phyloP scores from a whole-genome alignment of 2,329 filamentous ascomycete species.

The Verticillium albo-atrum region DNA sequence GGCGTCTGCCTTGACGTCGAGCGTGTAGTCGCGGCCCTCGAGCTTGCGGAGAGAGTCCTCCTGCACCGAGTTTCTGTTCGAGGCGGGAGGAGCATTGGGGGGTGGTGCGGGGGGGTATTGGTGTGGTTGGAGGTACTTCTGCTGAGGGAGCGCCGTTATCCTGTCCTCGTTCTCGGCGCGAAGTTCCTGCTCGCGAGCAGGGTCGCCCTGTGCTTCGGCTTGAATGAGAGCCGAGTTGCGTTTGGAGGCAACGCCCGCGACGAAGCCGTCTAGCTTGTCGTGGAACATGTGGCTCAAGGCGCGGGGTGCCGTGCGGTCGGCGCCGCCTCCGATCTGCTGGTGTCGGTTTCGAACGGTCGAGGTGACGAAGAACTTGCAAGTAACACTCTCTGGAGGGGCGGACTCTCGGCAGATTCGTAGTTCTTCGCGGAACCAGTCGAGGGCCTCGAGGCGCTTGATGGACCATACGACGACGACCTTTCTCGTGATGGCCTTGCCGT shows the following conservation, averaged over 20 bases:
- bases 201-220: conserved; percentile 74
- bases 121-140: conserved; percentile 58
- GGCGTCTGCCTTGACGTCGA: conserved; percentile 32
- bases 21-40: conserved; percentile 43
- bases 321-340: conserved; percentile 9
- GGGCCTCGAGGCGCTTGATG: conserved; percentile 81
- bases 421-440: conserved; percentile 98
- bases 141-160: conserved; percentile 74
- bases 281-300: conserved; percentile 74
- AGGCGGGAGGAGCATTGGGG: conserved; percentile 18
- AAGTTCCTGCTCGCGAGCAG: conserved; percentile 73
- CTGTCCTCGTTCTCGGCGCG: conserved; percentile 79
- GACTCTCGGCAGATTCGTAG: conserved; percentile 85
- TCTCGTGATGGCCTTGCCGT: conserved; percentile 88
- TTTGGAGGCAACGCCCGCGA: conserved; percentile 82
- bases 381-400: conserved; percentile 81
- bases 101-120: background rate
- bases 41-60: conserved; percentile 45
- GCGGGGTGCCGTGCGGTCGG: conserved; percentile 46
- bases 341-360: conserved; percentile 56
- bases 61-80: conserved; percentile 25
- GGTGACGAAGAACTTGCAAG: conserved; percentile 94
- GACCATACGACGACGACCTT: conserved; percentile 93
- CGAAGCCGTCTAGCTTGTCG: conserved; percentile 82
- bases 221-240: conserved; percentile 79